These are phyloP conservation scores for Trametes sanguinea DNA, from an alignment of 768 basidiomycete species.

Conservation along the genomic window DNA sequence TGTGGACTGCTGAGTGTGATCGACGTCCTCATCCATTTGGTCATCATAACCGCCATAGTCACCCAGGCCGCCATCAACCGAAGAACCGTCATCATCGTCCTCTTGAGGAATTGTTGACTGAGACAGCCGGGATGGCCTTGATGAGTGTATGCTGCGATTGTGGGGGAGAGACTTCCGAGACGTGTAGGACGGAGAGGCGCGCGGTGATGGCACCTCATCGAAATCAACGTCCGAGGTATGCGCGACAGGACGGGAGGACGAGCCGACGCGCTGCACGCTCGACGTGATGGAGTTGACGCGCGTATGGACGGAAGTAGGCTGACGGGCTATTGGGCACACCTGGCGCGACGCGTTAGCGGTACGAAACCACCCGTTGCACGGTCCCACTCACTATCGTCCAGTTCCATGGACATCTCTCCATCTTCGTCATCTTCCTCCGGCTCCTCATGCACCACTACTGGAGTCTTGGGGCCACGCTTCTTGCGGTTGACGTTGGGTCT, in stretches of 20 bases:
- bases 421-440: slow-evolving; percentile 46
- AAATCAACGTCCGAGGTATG: slow-evolving; percentile 38
- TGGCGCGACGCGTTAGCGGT: slow-evolving; percentile 13
- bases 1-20: background rate
- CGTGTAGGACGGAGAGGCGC: slow-evolving; percentile 26
- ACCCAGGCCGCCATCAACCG: slow-evolving; percentile 6
- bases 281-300: slow-evolving; percentile 32
- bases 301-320: slow-evolving; percentile 34
- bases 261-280: slow-evolving; percentile 34
- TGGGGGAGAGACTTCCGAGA: slow-evolving; percentile 26
- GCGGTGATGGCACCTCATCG: slow-evolving; percentile 38
- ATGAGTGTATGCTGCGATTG: slow-evolving; percentile 11
- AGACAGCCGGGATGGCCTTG: slow-evolving; percentile 29
- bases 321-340: slow-evolving; percentile 34
- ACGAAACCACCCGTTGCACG: background rate
- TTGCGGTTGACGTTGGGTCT: slow-evolving; percentile 48
- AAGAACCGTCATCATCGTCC: slow-evolving; percentile 20
- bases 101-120: slow-evolving; percentile 20
- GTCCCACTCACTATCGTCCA: slow-evolving; percentile 61
- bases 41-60: slow-evolving; percentile 23
- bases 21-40: slow-evolving; percentile 18
- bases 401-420: slow-evolving; percentile 79
- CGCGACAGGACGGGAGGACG: slow-evolving; percentile 33
- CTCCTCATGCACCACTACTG: slow-evolving; percentile 26
- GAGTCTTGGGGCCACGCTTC: slow-evolving; percentile 36